A percentile compares a stretch with the other conserved stretches of the same genome.
Evolutionary conservation across 257 asterid genomes (phyloP).

Genomic region (Cruciata laevipes): DNA sequence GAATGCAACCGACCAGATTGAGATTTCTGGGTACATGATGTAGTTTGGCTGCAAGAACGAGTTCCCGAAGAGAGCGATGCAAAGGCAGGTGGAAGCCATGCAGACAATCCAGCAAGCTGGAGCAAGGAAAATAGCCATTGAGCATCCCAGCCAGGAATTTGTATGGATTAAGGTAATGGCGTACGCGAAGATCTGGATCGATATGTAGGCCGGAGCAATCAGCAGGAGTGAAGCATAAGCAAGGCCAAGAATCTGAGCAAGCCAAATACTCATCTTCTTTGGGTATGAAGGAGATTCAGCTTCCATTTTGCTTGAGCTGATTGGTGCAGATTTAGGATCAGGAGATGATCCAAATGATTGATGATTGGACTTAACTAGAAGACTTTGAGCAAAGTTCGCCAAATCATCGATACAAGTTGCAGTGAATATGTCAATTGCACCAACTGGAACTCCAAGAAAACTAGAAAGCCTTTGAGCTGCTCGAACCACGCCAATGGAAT

Average conservation of each 20-base stretch:
- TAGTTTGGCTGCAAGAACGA: constrained; percentile 73
- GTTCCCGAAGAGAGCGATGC: constrained; percentile 53
- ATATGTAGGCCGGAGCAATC: constrained; percentile 46
- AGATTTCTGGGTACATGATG: constrained; percentile 41
- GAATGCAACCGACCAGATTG: constrained; percentile 55
- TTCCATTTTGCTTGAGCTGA: constrained; percentile 13
- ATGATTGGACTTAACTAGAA: constrained; percentile 42
- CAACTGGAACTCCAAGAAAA: constrained; percentile 67
- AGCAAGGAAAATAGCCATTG: constrained; percentile 35
- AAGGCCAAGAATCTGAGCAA: constrained; percentile 44
- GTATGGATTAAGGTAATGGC: constrained; percentile 18
- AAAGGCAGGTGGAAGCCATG: constrained; percentile 53
- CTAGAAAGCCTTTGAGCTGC: constrained; percentile 83
- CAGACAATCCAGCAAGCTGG: constrained; percentile 65
- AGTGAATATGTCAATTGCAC: constrained; percentile 80
- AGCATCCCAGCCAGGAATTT: constrained; percentile 35
- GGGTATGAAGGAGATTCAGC: constrained; percentile 38
- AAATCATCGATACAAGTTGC: constrained; percentile 74
- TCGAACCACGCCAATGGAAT: constrained; percentile 81
- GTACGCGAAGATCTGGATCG: constrained; percentile 32
- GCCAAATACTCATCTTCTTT: constrained; percentile 28
- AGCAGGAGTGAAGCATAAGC: constrained; percentile 42
- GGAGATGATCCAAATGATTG: constrained; percentile 22
- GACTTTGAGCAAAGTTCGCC: constrained; percentile 52
- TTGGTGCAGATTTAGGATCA: not conserved